These are phyloP conservation scores for Calendula officinalis DNA, from an alignment of 129 eudicot genomes.

Conservation along the genomic window DNA sequence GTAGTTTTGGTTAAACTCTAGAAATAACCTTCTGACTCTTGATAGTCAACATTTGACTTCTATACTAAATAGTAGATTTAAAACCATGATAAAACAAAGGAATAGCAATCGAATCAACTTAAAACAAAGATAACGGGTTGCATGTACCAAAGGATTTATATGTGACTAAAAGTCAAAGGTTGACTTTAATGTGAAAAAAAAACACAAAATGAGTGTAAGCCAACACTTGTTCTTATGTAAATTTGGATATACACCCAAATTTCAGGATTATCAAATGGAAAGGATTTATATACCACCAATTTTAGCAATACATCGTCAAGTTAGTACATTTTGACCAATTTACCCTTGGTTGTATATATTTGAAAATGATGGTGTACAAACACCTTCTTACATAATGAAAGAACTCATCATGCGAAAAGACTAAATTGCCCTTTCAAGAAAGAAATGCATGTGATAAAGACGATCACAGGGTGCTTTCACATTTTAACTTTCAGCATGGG, in stretches of 20 bases:
- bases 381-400: neutral
- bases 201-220: no score
- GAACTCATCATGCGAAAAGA: constrained; percentile 2
- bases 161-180: neutral
- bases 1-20: neutral
- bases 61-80: no score
- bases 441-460: constrained; percentile 19
- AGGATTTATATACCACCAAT: no score
- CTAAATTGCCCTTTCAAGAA: constrained; percentile 16
- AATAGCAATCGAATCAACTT: no score
- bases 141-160: no score
- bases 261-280: no score
- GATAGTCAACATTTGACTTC: neutral
- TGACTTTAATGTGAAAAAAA: no score
- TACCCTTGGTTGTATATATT: no score
- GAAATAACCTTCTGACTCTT: neutral
- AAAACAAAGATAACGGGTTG: no score
- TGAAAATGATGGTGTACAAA: no score
- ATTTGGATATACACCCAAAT: neutral
- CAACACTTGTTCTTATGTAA: neutral
- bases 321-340: no score
- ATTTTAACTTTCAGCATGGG: constrained; percentile 34
- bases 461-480: constrained; percentile 26
- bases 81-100: neutral
- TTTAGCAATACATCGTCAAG: no score